A percentile compares a stretch with the other conserved stretches of the same genome.
Conservation (phyloP, 2,329 filamentous ascomycete species). For the Cladosporium sp. region DNA sequence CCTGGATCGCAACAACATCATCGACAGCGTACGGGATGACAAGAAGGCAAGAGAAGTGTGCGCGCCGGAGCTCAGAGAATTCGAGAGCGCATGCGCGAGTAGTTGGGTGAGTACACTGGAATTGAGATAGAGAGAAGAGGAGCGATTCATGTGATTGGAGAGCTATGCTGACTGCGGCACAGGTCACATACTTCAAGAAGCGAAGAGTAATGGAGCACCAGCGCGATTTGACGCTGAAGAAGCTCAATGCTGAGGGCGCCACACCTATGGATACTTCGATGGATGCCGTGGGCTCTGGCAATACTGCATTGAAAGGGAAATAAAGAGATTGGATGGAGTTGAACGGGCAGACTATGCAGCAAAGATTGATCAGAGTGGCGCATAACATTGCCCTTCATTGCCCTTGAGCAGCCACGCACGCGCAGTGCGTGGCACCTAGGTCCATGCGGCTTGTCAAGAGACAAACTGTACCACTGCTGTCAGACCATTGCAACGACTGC, state of each 20-base stretch:
- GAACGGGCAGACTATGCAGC: background rate
- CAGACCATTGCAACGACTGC: background rate
- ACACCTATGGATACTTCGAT: constrained; percentile 23
- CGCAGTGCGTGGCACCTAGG: background rate
- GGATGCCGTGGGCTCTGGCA: constrained; percentile 15
- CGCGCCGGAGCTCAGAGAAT: constrained; percentile 60
- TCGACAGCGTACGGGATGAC: constrained; percentile 66
- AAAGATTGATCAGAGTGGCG: background rate
- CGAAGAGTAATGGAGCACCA: constrained; percentile 89
- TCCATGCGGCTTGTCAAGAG: background rate
- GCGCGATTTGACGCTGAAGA: constrained; percentile 75
- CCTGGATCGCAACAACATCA: constrained; percentile 75
- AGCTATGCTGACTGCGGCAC: constrained; percentile 23
- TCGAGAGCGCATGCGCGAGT: constrained; percentile 81
- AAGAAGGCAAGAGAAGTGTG: constrained; percentile 59
- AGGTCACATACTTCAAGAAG: constrained; percentile 98
- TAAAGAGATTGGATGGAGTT: background rate
- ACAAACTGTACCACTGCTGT: background rate
- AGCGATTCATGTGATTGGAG: background rate
- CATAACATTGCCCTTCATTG: too few relatives aligned
- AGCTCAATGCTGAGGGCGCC: constrained; percentile 56
- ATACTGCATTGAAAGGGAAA: constrained; percentile 20
- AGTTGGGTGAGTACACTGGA: constrained; percentile 72
- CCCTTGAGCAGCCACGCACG: background rate
- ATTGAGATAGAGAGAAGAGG: background rate